Conservation (phyloP, 805 yeast species). For the Zygoascus tannicola region DNA sequence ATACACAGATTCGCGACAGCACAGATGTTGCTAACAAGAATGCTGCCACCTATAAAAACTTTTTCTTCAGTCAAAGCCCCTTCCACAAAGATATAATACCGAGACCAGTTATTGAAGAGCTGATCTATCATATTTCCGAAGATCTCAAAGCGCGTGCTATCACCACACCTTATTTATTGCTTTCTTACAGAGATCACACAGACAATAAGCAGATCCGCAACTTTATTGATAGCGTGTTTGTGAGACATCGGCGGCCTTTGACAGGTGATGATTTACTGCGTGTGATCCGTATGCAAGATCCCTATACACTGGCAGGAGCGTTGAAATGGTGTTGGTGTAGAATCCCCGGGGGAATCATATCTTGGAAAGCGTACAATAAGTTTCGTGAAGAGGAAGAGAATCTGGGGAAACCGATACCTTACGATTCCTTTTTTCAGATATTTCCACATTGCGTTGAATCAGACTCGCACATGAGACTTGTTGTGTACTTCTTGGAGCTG, state of each 20-base stretch:
- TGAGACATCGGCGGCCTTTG: slow-evolving; percentile 44
- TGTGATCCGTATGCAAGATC: slow-evolving; percentile 47
- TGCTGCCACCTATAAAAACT: slow-evolving; percentile 10
- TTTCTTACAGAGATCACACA: slow-evolving; percentile 69
- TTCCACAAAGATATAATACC: slow-evolving; percentile 17
- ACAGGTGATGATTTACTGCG: slow-evolving; percentile 35
- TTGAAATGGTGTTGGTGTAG: slow-evolving; percentile 84
- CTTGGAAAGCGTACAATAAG: slow-evolving; percentile 74
- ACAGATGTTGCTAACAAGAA: neutral
- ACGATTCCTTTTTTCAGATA: slow-evolving; percentile 63
- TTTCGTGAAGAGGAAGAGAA: slow-evolving; percentile 37
- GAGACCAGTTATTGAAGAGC: slow-evolving; percentile 40
- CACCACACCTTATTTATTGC: slow-evolving; percentile 60
- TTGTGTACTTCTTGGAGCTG: slow-evolving; percentile 77
- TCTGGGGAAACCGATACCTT: slow-evolving; percentile 54
- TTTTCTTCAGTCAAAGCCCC: slow-evolving; percentile 20
- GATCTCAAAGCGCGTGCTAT: slow-evolving; percentile 53
- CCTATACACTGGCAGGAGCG: slow-evolving; percentile 51
- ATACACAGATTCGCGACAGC: neutral
- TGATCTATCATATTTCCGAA: slow-evolving; percentile 61
- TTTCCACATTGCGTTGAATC: slow-evolving; percentile 80
- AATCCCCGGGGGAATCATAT: slow-evolving; percentile 64
- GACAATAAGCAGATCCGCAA: slow-evolving; percentile 42
- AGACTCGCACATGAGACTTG: slow-evolving; percentile 83
- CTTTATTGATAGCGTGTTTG: slow-evolving; percentile 51